phyloP scores from a whole-genome alignment of 2,329 filamentous ascomycete genomes.

The Fusarium scirpi region DNA sequence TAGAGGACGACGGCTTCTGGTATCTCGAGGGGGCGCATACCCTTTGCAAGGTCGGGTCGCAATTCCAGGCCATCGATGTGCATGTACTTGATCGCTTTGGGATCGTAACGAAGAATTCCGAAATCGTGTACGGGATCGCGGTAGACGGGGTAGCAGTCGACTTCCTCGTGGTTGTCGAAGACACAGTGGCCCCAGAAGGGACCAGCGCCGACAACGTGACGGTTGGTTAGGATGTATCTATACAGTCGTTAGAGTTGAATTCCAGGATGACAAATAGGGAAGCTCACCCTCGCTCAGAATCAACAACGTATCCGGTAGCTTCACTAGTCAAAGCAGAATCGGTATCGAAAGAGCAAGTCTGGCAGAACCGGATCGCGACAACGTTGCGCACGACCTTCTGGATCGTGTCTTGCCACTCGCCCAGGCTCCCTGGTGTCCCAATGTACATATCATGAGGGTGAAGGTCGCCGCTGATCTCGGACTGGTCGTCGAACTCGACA shows the following conservation, averaged over 20 bases:
- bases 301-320: constrained; percentile 97
- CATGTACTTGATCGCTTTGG: constrained; percentile 98
- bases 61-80: constrained; percentile 82
- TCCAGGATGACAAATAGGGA: neutral
- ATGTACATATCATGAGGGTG: constrained; percentile 53
- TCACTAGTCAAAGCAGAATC: constrained; percentile 93
- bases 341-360: constrained; percentile 98
- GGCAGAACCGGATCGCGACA: constrained; percentile 98
- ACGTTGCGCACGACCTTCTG: constrained; percentile 94
- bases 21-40: constrained; percentile 50
- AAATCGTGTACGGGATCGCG: constrained; percentile 99
- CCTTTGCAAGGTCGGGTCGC: constrained; percentile 84
- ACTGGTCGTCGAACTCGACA: constrained; percentile 55
- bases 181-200: constrained; percentile 99
- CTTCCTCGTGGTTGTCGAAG: constrained; percentile 98
- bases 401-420: constrained; percentile 95
- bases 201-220: constrained; percentile 93
- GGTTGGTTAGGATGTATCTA: constrained; percentile 85
- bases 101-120: constrained; percentile 95
- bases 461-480: constrained; percentile 57
- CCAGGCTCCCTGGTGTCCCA: constrained; percentile 55
- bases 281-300: constrained; percentile 85
- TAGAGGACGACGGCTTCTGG: neutral
- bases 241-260: neutral
- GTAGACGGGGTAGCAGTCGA: constrained; percentile 96